Percentiles rank a stretch among this genome's conserved stretches.
Evolutionary conservation across 805 yeast species (phyloP).

Genomic region (Cyberlindnera mycetangii): DNA sequence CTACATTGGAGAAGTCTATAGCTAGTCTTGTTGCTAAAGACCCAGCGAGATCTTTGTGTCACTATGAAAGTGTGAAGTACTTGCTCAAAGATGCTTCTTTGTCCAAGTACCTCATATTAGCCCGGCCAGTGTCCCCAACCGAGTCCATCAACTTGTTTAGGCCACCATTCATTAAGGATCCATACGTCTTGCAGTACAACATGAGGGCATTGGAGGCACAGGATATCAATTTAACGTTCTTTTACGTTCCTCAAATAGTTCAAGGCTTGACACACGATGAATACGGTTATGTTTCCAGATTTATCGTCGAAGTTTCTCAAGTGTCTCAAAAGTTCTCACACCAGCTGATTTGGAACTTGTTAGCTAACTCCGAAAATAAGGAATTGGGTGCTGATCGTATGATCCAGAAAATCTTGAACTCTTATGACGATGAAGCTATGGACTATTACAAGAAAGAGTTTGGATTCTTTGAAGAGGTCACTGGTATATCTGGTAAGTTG

Average conservation of each 20-base stretch:
- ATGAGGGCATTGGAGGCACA: conserved; percentile 87
- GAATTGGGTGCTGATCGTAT: conserved; percentile 83
- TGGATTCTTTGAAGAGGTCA: conserved; percentile 84
- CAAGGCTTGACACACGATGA: conserved; percentile 83
- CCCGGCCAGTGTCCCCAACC: conserved; percentile 67
- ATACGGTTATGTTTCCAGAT: conserved; percentile 82
- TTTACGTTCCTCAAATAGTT: conserved; percentile 97
- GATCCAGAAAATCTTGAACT: conserved; percentile 56
- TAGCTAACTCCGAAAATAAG: conserved; percentile 87
- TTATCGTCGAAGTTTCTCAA: conserved; percentile 87
- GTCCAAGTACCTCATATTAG: conserved; percentile 21
- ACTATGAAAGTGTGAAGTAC: conserved; percentile 59
- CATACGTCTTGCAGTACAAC: conserved; percentile 77
- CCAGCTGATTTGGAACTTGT: conserved; percentile 97
- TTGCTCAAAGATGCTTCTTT: conserved; percentile 32
- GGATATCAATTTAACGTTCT: conserved; percentile 84
- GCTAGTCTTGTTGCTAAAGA: conserved; percentile 45
- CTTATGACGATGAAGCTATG: conserved; percentile 59
- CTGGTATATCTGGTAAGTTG: conserved; percentile 89
- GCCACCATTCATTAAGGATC: conserved; percentile 64
- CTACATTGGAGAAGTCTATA: conserved; percentile 35
- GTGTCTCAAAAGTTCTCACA: conserved; percentile 92
- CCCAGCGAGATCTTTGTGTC: conserved; percentile 57
- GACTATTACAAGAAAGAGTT: conserved; percentile 80
- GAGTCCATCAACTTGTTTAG: conserved; percentile 81